Base-by-base conservation (phyloP, 23 red algal species). In the Gracilaria domingensis region DNA sequence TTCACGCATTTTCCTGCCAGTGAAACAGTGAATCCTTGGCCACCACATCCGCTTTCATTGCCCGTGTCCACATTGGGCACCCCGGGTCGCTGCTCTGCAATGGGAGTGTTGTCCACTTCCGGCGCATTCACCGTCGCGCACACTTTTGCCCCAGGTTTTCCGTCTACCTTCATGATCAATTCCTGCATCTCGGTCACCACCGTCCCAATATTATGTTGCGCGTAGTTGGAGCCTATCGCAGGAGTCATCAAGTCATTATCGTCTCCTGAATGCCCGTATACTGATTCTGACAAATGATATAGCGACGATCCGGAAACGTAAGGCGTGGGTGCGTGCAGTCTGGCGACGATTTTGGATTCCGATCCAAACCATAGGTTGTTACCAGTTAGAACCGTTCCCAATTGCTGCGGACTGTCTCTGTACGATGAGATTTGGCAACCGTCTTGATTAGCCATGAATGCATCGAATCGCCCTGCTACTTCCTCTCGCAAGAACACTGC, bases 181-280 rank as follows among this genome's bases (percentile, higher is more conserved):
- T 38, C 34, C 34, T 76, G 89, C 50, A 92, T 92, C 34, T 57
- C 35, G 8, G 8, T 14, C 21, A 92, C 39, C 26, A 92, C 65
- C 30, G 20, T 35, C 26, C 89, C 89, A 44, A 71, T 45, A 50
- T 92, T 92, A 48, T 92, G 89, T 49, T 92, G 89, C 42, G 29
- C 78, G 39, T 92, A 92, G 69, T 79, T 79, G 50, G 80, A 76
- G 36, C 80, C 67, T 12, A 92, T 92, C 3, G 71, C 80, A 1
- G 89, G 89, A 13, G 89, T 92, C 89, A 92, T 92, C 80, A 92
- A 54, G 48, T 92, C 89, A 62, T 92, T 92, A n/a, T 74, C 67
- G 34, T 75, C 79, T 8, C 89, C 89, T 18, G 72, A 20, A 30
- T 16, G 13, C 8, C 89, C 89, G 33, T 92, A 84, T 23, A 50